Evolutionary conservation across 345 rosid genomes (phyloP).

Genomic region (Clarkia xantiana): DNA sequence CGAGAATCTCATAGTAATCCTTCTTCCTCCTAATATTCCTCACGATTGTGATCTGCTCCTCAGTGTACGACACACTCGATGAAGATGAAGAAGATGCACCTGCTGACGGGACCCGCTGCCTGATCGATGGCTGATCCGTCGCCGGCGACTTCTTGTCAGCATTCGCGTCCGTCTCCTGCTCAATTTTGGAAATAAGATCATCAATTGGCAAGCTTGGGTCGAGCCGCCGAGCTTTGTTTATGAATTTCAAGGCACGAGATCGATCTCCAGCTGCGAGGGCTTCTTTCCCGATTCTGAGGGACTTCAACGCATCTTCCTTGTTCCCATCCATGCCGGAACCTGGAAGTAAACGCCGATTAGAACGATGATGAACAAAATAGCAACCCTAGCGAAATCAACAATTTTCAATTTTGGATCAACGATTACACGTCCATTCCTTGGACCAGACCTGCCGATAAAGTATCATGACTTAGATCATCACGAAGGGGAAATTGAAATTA

Average conservation of each 20-base stretch:
- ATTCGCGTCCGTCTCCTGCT: constrained; percentile 1
- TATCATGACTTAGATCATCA: background rate
- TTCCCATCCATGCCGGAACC: constrained; percentile 61
- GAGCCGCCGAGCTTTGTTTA: constrained; percentile 80
- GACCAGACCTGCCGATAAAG: background rate
- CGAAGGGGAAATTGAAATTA: too few species aligned
- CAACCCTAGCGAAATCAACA: constrained; percentile 1
- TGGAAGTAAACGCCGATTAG: background rate
- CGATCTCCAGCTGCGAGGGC: constrained; percentile 66
- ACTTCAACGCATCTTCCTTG: constrained; percentile 86
- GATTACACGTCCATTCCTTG: background rate
- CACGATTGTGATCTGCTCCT: constrained; percentile 66
- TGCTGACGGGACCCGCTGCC: too few species aligned
- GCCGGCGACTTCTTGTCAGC: too few species aligned
- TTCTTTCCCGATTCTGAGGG: constrained; percentile 60
- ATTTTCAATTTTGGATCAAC: background rate
- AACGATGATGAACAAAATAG: background rate
- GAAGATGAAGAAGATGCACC: too few species aligned
- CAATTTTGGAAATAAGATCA: constrained; percentile 39
- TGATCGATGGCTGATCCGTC: too few species aligned
- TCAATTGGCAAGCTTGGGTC: constrained; percentile 58
- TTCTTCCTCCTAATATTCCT: constrained; percentile 65
- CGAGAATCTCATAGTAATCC: constrained; percentile 74
- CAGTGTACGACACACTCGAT: constrained; percentile 32
- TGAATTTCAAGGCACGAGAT: constrained; percentile 61